Base-by-base conservation (phyloP, 306 rosid species). In the Fragaria iinumae region DNA sequence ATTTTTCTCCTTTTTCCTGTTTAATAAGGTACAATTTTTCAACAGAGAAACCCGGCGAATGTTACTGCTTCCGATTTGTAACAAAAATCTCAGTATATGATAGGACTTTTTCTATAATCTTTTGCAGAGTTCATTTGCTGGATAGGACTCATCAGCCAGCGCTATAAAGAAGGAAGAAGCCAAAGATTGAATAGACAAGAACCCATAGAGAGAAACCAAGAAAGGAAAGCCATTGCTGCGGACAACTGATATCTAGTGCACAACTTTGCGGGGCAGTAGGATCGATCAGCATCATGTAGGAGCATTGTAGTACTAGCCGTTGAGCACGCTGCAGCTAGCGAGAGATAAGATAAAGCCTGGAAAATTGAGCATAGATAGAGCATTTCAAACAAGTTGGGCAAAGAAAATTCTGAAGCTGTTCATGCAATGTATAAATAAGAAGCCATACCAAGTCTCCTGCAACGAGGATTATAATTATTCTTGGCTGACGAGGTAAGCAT, bases 151-250 rank as follows among this genome's bases (percentile, higher is more conserved):
- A 68, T 64, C 74, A 47, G 65, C 48, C 47, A 70, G 81, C 67
- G 39, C 81, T 82, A 91, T 71, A 91, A 71, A 34, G 91, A 83
- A 64, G 93, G 88, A 66, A 90, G 89, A 75, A 91, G 83, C 98
- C 98, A 93, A 69, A 91, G 85, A 84, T 93, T 93, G 82, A 93
- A 91, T 63, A 93, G 86, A 79, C 89, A 91, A 6, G 92, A 90
- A 75, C 87, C 84, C 20, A 79, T 48, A 52, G 91, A 83, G 74
- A 91, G 92, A 77, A 91, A 90, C 98, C 98, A 93, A 69, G 96
- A 90, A 70, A 91, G 89, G 86, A 91, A 91, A 48, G 98, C 96
- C 98, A 93, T 91, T 56, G 89, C 86, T 53, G 96, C 91, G 32
- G 98, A 93, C 64, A 93, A 79, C 67, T 86, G 97, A 77, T 84